A percentile compares a stretch with the other conserved stretches of the same genome.
These are phyloP conservation scores for Talaromyces sp. DNA, from an alignment of 2,329 filamentous ascomycete species.

Conservation along the genomic window DNA sequence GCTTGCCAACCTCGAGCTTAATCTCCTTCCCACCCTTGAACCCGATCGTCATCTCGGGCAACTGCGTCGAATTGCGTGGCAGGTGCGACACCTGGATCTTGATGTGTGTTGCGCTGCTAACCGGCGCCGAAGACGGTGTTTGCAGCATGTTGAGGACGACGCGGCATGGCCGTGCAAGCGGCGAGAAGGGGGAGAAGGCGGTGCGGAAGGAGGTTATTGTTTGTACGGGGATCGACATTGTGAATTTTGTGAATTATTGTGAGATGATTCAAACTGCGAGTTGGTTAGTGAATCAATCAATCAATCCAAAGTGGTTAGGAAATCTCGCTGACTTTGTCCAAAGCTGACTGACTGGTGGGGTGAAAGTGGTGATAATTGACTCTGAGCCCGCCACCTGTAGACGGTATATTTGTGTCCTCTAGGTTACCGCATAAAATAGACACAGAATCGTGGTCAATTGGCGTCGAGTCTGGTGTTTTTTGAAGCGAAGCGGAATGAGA, in stretches of 20 bases:
- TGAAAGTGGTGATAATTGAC: neutral
- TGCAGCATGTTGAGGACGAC: conserved; percentile 85
- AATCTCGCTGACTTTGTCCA: neutral
- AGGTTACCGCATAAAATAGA: neutral
- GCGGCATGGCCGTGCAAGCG: conserved; percentile 72
- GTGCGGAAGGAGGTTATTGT: conserved; percentile 68
- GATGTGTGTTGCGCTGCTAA: conserved; percentile 69
- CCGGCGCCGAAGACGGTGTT: conserved; percentile 70
- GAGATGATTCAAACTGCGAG: neutral
- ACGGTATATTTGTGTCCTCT: neutral
- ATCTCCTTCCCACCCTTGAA: conserved; percentile 97
- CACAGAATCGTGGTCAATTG: neutral
- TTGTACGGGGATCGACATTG: conserved; percentile 29
- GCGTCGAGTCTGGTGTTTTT: neutral
- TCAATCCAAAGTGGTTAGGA: neutral
- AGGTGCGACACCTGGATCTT: conserved; percentile 73
- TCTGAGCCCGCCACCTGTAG: neutral
- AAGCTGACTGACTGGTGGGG: neutral
- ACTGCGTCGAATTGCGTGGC: conserved; percentile 61
- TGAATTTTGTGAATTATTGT: neutral
- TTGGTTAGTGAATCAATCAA: neutral
- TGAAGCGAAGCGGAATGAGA: neutral
- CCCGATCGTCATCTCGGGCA: conserved; percentile 67
- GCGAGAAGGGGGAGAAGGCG: conserved; percentile 87
- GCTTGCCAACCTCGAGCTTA: conserved; percentile 70